These are phyloP conservation scores for Solanum chaucha DNA, from an alignment of 257 asterid species.

Conservation along the genomic window DNA sequence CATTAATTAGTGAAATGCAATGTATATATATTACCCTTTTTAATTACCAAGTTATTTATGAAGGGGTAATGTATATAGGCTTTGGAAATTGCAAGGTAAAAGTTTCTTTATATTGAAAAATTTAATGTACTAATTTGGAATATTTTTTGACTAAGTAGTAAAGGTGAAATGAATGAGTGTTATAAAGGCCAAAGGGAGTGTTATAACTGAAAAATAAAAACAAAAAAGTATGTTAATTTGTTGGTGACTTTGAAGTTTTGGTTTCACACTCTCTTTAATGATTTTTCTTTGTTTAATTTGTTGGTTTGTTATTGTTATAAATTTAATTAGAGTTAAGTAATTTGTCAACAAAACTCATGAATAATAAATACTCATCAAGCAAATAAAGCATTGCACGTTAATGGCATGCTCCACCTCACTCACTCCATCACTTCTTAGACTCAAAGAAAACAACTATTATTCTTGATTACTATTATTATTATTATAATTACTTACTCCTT, in stretches of 20 bases:
- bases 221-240: background rate
- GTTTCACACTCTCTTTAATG: constrained; percentile 5
- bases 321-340: background rate
- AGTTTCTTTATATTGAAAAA: background rate
- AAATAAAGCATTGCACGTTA: constrained; percentile 43
- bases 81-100: background rate
- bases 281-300: background rate
- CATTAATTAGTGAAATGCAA: background rate
- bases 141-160: background rate
- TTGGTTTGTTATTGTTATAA: background rate
- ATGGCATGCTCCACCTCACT: constrained; percentile 22
- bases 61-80: background rate
- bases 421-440: constrained; percentile 15
- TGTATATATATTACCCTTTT: background rate
- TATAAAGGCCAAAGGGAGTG: background rate
- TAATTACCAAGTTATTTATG: background rate
- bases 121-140: background rate
- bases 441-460: constrained; percentile 1
- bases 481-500: background rate
- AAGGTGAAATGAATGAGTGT: background rate
- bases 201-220: background rate
- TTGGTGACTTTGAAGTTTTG: constrained; percentile 12
- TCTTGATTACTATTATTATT: background rate
- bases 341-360: constrained; percentile 39
- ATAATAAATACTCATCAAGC: constrained; percentile 16